Conservation (phyloP, 2,329 filamentous ascomycete species). For the Lecanicillium sp. region DNA sequence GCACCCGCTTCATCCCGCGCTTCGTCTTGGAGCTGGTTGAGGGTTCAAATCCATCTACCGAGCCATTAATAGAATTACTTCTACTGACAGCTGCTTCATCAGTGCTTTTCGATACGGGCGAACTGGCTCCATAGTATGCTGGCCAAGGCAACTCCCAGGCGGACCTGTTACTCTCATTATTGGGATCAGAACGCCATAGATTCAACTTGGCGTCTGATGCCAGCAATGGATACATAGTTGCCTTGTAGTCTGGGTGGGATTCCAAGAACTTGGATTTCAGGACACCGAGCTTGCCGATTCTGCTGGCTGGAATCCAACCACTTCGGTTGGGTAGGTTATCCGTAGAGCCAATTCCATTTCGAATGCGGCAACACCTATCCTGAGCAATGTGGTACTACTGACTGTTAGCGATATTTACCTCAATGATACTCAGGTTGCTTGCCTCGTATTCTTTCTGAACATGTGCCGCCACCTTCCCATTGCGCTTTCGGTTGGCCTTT, state of each 20-base stretch:
- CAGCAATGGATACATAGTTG: slow-evolving; percentile 25
- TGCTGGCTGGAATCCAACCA: slow-evolving; percentile 24
- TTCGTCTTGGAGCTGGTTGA: no score
- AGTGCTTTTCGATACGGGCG: no score
- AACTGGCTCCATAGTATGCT: slow-evolving; percentile 22
- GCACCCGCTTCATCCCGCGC: background rate
- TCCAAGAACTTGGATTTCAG: slow-evolving; percentile 22
- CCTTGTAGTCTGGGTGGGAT: slow-evolving; percentile 22
- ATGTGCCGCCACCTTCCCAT: slow-evolving; percentile 15
- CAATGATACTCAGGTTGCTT: background rate
- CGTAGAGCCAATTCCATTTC: slow-evolving; percentile 18
- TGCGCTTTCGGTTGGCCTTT: slow-evolving; percentile 19
- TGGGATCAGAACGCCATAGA: slow-evolving; percentile 27
- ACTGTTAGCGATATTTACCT: background rate
- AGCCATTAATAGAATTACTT: no score
- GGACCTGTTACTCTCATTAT: slow-evolving; percentile 23
- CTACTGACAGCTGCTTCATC: no score
- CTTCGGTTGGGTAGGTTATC: slow-evolving; percentile 26
- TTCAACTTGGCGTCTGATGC: slow-evolving; percentile 15
- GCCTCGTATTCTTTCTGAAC: slow-evolving; percentile 20
- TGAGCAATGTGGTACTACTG: slow-evolving; percentile 19
- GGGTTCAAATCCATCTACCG: no score
- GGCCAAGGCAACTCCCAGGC: slow-evolving; percentile 26
- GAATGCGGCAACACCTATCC: slow-evolving; percentile 23
- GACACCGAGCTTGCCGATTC: slow-evolving; percentile 15